These are phyloP conservation scores for Zarea fungicola DNA, from an alignment of 2,329 filamentous ascomycete genomes.

Conservation along the genomic window DNA sequence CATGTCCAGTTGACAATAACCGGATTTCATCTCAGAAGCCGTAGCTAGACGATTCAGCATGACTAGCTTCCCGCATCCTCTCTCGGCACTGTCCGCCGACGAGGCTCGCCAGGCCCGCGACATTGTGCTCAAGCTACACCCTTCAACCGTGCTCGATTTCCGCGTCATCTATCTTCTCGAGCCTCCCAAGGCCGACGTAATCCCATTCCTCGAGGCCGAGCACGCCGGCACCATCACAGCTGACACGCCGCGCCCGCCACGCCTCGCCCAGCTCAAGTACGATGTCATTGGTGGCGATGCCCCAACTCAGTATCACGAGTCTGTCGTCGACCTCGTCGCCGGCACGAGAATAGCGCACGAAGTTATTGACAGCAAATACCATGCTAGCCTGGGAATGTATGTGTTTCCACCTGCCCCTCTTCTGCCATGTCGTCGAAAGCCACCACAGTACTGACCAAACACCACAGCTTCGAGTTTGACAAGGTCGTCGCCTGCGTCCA, in stretches of 20 bases:
- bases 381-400: slow-evolving; percentile 27
- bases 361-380: slow-evolving; percentile 23
- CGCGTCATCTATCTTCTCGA: slow-evolving; percentile 46
- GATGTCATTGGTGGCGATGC: slow-evolving; percentile 26
- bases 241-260: slow-evolving; percentile 24
- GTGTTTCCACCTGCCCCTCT: slow-evolving; percentile 7
- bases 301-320: slow-evolving; percentile 27
- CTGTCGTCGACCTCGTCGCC: slow-evolving; percentile 28
- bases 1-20: too few relatives aligned
- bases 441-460: not conserved
- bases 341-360: slow-evolving; percentile 21
- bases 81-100: slow-evolving; percentile 23
- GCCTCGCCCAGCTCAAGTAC: slow-evolving; percentile 38
- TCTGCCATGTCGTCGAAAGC: not conserved
- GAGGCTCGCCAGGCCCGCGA: slow-evolving; percentile 31
- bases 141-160: slow-evolving; percentile 35
- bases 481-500: slow-evolving; percentile 26
- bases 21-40: too few relatives aligned
- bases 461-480: slow-evolving; percentile 29
- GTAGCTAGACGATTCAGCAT: too few relatives aligned
- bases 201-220: slow-evolving; percentile 41
- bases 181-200: slow-evolving; percentile 42
- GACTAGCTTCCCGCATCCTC: slow-evolving; percentile 24
- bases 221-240: slow-evolving; percentile 29
- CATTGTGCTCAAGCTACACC: slow-evolving; percentile 25